Conservation (phyloP, 345 rosid species). For the Citrus sp. region DNA sequence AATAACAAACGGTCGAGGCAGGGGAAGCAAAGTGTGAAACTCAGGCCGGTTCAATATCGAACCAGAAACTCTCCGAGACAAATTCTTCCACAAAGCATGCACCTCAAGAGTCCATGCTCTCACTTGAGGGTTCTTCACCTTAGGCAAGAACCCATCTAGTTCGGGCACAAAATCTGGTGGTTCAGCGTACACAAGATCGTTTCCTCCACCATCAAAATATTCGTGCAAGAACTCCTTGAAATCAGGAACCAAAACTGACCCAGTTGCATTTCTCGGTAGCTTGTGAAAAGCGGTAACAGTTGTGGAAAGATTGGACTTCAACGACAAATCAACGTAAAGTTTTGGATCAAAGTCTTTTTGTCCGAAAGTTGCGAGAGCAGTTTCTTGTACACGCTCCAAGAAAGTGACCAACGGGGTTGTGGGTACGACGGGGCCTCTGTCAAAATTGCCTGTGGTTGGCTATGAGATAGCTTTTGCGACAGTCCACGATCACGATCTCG, state of each 20-base stretch:
- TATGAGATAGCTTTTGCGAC: background rate
- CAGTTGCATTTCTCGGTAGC: slow-evolving; percentile 41
- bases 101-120: slow-evolving; percentile 80
- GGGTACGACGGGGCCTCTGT: slow-evolving; percentile 27
- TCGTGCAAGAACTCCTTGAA: slow-evolving; percentile 20
- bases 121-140: slow-evolving; percentile 58
- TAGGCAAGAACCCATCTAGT: slow-evolving; percentile 63
- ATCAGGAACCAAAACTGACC: slow-evolving; percentile 25
- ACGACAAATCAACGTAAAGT: slow-evolving; percentile 60
- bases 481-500: slow-evolving; percentile 10
- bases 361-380: slow-evolving; percentile 51
- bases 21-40: slow-evolving; percentile 68
- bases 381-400: slow-evolving; percentile 61
- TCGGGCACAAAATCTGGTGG: slow-evolving; percentile 64
- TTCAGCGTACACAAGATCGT: slow-evolving; percentile 46
- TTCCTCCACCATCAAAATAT: slow-evolving; percentile 52
- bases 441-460: background rate
- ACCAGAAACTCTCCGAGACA: slow-evolving; percentile 55
- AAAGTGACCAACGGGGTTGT: slow-evolving; percentile 47
- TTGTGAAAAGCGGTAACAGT: slow-evolving; percentile 45
- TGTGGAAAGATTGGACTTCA: slow-evolving; percentile 43
- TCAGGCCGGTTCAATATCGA: slow-evolving; percentile 50
- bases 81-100: slow-evolving; percentile 76
- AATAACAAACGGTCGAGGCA: slow-evolving; percentile 60
- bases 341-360: slow-evolving; percentile 56